Conservation (phyloP, 805 yeast species). For the Deakozyma indianensis region DNA sequence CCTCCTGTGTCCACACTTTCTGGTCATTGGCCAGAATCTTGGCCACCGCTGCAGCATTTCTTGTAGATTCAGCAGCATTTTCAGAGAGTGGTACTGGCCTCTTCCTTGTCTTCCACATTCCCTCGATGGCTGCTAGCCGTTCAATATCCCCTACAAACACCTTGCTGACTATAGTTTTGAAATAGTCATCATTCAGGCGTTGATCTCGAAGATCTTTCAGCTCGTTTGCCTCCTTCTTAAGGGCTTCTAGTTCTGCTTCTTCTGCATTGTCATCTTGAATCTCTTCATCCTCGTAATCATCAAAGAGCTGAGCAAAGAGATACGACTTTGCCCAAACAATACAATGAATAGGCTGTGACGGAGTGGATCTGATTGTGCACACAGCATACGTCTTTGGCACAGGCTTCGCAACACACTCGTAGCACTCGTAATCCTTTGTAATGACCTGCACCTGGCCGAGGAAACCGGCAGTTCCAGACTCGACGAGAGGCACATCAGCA, state of each 20-base stretch:
- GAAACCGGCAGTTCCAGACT: slow-evolving; percentile 90
- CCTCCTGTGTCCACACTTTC: slow-evolving; percentile 43
- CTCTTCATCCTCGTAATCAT: slow-evolving; percentile 33
- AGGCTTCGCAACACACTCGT: slow-evolving; percentile 77
- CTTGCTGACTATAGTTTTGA: slow-evolving; percentile 19
- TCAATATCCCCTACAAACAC: slow-evolving; percentile 68
- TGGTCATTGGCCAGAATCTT: slow-evolving; percentile 25
- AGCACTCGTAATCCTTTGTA: slow-evolving; percentile 76
- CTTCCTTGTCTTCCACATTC: slow-evolving; percentile 61
- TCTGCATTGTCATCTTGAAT: slow-evolving; percentile 39
- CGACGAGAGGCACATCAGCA: slow-evolving; percentile 64
- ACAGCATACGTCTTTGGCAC: slow-evolving; percentile 89
- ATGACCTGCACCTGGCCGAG: slow-evolving; percentile 93
- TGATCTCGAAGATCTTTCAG: slow-evolving; percentile 18
- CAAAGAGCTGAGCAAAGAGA: slow-evolving; percentile 65
- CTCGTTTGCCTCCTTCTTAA: slow-evolving; percentile 23
- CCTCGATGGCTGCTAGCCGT: slow-evolving; percentile 52
- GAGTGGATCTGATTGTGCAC: slow-evolving; percentile 93
- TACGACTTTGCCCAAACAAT: slow-evolving; percentile 96
- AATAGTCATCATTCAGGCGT: slow-evolving; percentile 22
- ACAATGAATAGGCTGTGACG: slow-evolving; percentile 91
- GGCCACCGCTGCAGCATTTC: slow-evolving; percentile 9
- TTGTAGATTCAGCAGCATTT: slow-evolving; percentile 4
- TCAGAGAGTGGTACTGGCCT: slow-evolving; percentile 50
- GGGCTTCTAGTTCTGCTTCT: slow-evolving; percentile 21